Evolutionary conservation across 495 filamentous ascomycete species (phyloP).

Genomic region (Hypoxylon perforatum): DNA sequence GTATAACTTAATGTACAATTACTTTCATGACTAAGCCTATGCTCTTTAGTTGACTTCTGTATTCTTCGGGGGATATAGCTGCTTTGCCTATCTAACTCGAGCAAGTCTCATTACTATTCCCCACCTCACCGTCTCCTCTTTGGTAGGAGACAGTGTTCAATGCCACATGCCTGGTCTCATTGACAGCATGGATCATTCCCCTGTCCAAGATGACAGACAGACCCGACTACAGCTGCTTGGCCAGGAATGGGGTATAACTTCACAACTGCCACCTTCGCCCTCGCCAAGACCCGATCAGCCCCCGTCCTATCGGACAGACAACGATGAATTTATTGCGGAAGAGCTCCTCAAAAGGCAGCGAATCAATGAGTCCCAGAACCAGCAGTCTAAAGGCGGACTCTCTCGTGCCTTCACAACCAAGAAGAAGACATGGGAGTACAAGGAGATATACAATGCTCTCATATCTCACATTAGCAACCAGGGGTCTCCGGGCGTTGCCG

Average conservation of each 20-base stretch:
- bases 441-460: conserved; percentile 59
- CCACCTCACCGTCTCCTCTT: conserved; percentile 2
- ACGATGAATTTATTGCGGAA: conserved; percentile 57
- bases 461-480: conserved; percentile 52
- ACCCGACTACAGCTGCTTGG: conserved; percentile 52
- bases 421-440: conserved; percentile 59
- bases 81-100: not conserved
- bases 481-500: conserved; percentile 59
- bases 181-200: conserved; percentile 32
- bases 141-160: conserved; percentile 5
- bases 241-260: conserved; percentile 48
- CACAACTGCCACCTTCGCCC: conserved; percentile 33
- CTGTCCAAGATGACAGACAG: conserved; percentile 44
- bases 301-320: conserved; percentile 46
- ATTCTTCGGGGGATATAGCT: not conserved
- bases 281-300: conserved; percentile 40
- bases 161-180: conserved; percentile 26
- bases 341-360: conserved; percentile 58
- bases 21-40: conserved; percentile 21
- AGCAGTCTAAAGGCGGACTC: conserved; percentile 49
- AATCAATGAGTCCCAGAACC: conserved; percentile 40
- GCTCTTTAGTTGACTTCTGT: not conserved
- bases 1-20: conserved; percentile 3
- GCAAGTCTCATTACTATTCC: conserved; percentile 5
- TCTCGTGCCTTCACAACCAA: conserved; percentile 57